Evolutionary conservation across 345 rosid genomes (phyloP), one percentile per base, ranked within the genome.

Genomic region (Cardamine resedifolia): DNA sequence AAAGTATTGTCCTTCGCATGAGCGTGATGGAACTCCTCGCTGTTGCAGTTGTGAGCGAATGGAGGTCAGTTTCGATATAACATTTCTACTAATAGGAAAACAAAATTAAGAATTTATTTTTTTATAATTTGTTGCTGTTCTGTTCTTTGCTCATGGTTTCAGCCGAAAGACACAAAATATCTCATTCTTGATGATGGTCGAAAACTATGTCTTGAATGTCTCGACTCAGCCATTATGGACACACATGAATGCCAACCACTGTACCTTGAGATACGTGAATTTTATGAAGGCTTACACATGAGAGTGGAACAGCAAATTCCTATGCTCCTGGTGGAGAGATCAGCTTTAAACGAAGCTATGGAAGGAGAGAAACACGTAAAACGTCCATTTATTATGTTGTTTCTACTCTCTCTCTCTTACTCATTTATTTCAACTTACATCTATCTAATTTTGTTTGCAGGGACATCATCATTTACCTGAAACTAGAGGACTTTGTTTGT

Each of bases 401-500:
- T 55, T 24, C 16, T 16, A 50, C 20, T n/a, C 49, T 55, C 14
- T 34, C 4, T 27, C 49, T 58, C 39, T 26, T 24, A 10, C 26
- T 43, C 66, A 5, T 12, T 59, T 24, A 10, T 3, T 49, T 41
- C 6, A 62, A 26, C 57, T 8, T 2, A 7, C 30, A 12, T 64
- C 8, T 8, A 30, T 71, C 12, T 47, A 33, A 31, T 38, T 3
- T 47, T 48, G 27, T 9, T 52, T 57, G 23, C 72, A 91, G 99
- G 99, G 96, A 61, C 91, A 95, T 77, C 98, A 87, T 83, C 99
- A 91, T 82, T 78, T 95, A 68, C 90, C 99, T 18, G 99, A 95
- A 80, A 95, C 99, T 0, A 88, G 99, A 82, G 99, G 99, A 73
- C 98, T 95, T 30, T 95, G 99, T 84, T 78, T 95, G 81, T 95